Evolutionary conservation across 192 early-diverging fungal genomes (phyloP).

Genomic region (Pilaira anomala): DNA sequence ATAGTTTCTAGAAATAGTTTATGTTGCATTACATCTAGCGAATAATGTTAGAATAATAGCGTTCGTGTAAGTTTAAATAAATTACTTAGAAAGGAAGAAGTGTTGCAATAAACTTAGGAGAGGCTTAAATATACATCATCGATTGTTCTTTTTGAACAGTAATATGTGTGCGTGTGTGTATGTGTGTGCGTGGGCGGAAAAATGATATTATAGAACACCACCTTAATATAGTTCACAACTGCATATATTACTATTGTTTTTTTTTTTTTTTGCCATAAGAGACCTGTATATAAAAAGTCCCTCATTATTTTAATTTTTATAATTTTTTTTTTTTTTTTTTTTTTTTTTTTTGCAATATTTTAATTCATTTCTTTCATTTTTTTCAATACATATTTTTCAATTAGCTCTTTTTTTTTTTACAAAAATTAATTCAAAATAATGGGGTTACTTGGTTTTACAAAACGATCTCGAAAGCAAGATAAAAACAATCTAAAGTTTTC

Average conservation of each 20-base stretch:
- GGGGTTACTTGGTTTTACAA: constrained; percentile 13
- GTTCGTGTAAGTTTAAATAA: too few relatives aligned
- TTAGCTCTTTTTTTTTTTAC: not conserved
- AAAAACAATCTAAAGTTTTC: not conserved
- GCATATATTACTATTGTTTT: constrained; percentile 11
- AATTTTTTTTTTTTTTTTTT: too few relatives aligned
- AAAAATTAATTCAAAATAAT: not conserved
- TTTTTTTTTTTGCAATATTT: not conserved
- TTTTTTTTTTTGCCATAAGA: not conserved
- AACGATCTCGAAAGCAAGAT: constrained; percentile 5
- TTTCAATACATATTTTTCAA: not conserved
- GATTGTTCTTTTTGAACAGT: too few relatives aligned
- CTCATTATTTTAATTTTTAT: too few relatives aligned
- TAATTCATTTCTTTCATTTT: not conserved
- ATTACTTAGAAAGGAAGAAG: not conserved
- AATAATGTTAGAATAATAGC: too few relatives aligned
- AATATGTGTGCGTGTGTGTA: constrained; percentile 3
- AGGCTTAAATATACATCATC: too few relatives aligned
- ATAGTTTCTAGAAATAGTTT: too few relatives aligned
- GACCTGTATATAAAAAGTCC: too few relatives aligned
- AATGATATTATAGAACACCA: constrained; percentile 3
- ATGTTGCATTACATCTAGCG: too few relatives aligned
- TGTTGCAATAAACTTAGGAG: not conserved
- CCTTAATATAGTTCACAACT: constrained; percentile 8
- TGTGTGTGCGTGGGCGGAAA: not conserved